Evolutionary conservation across 345 rosid species (phyloP), one percentile per base, ranked within the genome.

Genomic region (Pseudoturritis turrita): DNA sequence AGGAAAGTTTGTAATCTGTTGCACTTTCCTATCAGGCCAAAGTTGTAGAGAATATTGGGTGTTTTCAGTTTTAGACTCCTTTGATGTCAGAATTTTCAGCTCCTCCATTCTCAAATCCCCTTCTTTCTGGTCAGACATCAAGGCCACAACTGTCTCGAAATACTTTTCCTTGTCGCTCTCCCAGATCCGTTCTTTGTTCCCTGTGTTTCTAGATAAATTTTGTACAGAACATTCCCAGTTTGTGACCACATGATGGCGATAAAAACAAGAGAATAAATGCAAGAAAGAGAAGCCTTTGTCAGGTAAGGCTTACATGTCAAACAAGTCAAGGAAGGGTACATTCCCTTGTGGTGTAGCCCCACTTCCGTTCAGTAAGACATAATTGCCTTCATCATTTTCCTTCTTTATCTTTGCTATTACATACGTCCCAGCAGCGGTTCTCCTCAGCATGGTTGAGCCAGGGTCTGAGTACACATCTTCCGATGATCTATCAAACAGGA

Each of bases 401-500:
- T 91, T 95, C 87, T 86, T 89, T 58, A 89, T 58, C 78, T 78
- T 91, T 60, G 99, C 99, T 75, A 95, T 88, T 70, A 95, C 92
- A 53, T 91, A 91, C 13, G 84, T 88, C 22, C 94, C 98, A 59
- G 83, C 49, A 41, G 74, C 62, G 7, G 97, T 89, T 84, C 97
- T 95, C 70, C 97, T 88, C 77, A 84, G 73, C 97, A 95, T 87
- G 43, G 99, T 90, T 53, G 98, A 91, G 41, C 99, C 98, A 77
- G 99, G 99, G 77, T 95, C 99, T n/a, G 99, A 89, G 79, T 95
- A 95, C 59, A 85, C 98, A 82, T 95, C 98, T 77, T 95, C 99
- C 1, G 92, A 95, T 76, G 99, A 95, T 75, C 99, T 83, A 78
- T 95, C 98, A 82, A 95, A 95, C 72, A 95, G 79, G 72, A 91